Evolutionary conservation across 164 flowering plant genomes (phyloP).

Genomic region (Sextonia rubra): DNA sequence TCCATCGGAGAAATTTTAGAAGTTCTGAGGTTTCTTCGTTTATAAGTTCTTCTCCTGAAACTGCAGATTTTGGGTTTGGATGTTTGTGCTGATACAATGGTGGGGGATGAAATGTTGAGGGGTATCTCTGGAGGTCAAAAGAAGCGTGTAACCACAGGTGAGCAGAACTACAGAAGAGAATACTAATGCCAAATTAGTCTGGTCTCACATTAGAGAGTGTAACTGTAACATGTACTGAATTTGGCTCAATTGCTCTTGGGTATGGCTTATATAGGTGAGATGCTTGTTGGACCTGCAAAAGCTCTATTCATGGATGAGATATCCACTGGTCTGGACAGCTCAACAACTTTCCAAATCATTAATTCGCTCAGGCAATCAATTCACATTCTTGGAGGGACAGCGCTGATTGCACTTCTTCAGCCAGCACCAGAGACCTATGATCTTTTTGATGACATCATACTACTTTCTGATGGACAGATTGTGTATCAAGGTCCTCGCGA

Average conservation of each 20-base stretch:
- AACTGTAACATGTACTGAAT: neutral
- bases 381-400: slow-evolving; percentile 41
- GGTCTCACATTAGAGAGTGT: neutral
- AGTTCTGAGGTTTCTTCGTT: neutral
- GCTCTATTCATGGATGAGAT: slow-evolving; percentile 20
- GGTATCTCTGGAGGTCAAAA: slow-evolving; percentile 32
- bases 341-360: slow-evolving; percentile 64
- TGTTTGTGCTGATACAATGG: slow-evolving; percentile 30
- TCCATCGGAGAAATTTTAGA: neutral
- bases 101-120: slow-evolving; percentile 28
- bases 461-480: slow-evolving; percentile 49
- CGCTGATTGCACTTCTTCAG: slow-evolving; percentile 15
- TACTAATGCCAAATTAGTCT: neutral
- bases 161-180: neutral
- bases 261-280: slow-evolving; percentile 33
- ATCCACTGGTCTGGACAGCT: slow-evolving; percentile 52
- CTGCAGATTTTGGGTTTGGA: slow-evolving; percentile 30
- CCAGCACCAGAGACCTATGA: slow-evolving; percentile 17
- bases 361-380: slow-evolving; percentile 46
- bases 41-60: neutral
- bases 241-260: neutral
- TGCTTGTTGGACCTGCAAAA: slow-evolving; percentile 16
- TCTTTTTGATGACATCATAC: slow-evolving; percentile 28
- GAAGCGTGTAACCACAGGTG: slow-evolving; percentile 33
- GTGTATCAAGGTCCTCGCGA: slow-evolving; percentile 61